Conservation (phyloP, 805 yeast genomes). For the Teunomyces tritomae region DNA sequence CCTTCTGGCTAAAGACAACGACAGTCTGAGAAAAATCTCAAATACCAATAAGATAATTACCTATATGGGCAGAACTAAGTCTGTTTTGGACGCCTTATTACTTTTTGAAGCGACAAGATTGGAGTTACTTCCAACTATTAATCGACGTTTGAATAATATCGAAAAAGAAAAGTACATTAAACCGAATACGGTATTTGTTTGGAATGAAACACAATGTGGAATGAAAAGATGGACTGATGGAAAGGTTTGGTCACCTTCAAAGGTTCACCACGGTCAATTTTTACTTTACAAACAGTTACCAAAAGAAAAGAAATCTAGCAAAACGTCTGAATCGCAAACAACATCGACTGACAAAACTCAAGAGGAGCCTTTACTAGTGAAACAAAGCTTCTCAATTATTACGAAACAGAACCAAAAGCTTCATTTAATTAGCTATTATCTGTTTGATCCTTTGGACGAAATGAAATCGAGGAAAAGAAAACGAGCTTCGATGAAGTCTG, state of each 20-base stretch:
- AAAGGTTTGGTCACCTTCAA: constrained; percentile 66
- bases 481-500: neutral
- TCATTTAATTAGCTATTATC: constrained; percentile 58
- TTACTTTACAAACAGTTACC: constrained; percentile 55
- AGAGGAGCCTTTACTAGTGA: constrained; percentile 33
- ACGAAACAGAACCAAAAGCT: constrained; percentile 51
- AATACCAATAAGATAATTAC: constrained; percentile 24
- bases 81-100: constrained; percentile 61
- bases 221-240: constrained; percentile 83
- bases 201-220: constrained; percentile 71
- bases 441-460: neutral
- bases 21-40: neutral
- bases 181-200: constrained; percentile 62
- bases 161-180: constrained; percentile 50
- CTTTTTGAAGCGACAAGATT: constrained; percentile 63
- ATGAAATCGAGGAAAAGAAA: neutral
- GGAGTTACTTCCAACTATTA: constrained; percentile 55
- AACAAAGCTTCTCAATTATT: constrained; percentile 61
- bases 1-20: neutral
- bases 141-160: constrained; percentile 53
- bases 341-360: constrained; percentile 38
- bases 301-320: constrained; percentile 1
- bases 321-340: constrained; percentile 5
- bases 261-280: constrained; percentile 41
- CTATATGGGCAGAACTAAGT: constrained; percentile 56